Conservation (phyloP, 2,329 filamentous ascomycete genomes). For the Colletotrichum sojae region DNA sequence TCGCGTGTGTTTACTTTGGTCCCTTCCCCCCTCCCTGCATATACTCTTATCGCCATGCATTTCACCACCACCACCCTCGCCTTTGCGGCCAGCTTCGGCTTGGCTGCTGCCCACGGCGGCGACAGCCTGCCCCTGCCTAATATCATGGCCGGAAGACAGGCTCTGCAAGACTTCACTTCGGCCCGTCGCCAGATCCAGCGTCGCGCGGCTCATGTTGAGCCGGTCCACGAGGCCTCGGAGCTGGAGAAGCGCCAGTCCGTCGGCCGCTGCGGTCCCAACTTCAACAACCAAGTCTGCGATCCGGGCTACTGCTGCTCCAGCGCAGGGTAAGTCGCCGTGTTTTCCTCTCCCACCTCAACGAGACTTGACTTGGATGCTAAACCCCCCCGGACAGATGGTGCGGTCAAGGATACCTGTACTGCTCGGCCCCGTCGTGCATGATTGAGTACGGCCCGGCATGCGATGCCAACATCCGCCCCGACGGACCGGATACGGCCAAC, state of each 20-base stretch:
- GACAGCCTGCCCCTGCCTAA: constrained; percentile 28
- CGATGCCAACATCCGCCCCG: constrained; percentile 68
- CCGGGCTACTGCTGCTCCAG: constrained; percentile 57
- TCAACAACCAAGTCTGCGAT: constrained; percentile 50
- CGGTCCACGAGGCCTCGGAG: constrained; percentile 24
- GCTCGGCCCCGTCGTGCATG: constrained; percentile 73
- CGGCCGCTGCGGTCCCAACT: constrained; percentile 61
- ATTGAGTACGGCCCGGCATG: constrained; percentile 73
- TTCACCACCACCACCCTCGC: constrained; percentile 22
- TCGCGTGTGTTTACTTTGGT: background rate
- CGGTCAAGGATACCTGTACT: constrained; percentile 68
- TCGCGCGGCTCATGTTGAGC: constrained; percentile 23
- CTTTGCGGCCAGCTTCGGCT: constrained; percentile 28
- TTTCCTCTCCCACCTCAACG: background rate
- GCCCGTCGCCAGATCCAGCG: constrained; percentile 32
- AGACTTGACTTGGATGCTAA: background rate
- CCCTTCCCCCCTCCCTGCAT: background rate
- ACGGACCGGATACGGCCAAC: constrained; percentile 67
- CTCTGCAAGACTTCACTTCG: constrained; percentile 31
- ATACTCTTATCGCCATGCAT: constrained; percentile 21
- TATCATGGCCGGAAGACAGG: constrained; percentile 32
- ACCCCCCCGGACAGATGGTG: constrained; percentile 63
- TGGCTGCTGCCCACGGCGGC: constrained; percentile 32
- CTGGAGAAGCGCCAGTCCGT: constrained; percentile 53
- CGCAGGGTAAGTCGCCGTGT: constrained; percentile 52